Evolutionary conservation across 2,329 filamentous ascomycete genomes (phyloP).

Genomic region (Hymenoscyphus fructigenus): DNA sequence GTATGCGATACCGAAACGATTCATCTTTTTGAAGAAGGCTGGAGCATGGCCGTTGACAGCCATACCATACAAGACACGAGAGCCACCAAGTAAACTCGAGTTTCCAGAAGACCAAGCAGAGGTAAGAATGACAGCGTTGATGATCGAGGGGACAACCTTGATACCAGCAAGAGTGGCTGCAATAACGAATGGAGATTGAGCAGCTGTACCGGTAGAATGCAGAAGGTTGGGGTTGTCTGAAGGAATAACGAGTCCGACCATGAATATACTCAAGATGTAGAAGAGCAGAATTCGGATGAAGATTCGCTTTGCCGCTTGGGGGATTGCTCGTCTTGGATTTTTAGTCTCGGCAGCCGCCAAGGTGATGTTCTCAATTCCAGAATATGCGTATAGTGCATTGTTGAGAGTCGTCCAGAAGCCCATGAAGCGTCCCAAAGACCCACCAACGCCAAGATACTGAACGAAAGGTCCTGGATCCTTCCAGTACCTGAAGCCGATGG

Average conservation of each 20-base stretch:
- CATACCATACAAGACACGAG: conserved; percentile 59
- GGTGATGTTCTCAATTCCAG: conserved; percentile 52
- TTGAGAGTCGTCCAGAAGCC: conserved; percentile 44
- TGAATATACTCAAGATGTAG: conserved; percentile 35
- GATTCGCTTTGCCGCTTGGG: conserved; percentile 49
- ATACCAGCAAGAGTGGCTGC: conserved; percentile 69
- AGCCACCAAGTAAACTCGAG: conserved; percentile 57
- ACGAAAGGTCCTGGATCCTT: conserved; percentile 66
- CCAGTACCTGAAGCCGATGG: conserved; percentile 70
- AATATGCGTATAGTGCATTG: conserved; percentile 47
- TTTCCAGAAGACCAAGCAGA: conserved; percentile 71
- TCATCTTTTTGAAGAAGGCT: conserved; percentile 53
- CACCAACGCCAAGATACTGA: conserved; percentile 63
- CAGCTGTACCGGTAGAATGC: conserved; percentile 42
- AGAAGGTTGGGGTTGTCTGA: conserved; percentile 50
- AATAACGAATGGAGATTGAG: conserved; percentile 67
- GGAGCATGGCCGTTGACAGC: conserved; percentile 58
- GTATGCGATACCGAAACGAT: conserved; percentile 55
- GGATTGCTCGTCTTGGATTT: conserved; percentile 53
- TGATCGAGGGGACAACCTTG: conserved; percentile 65
- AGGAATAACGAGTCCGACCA: conserved; percentile 44
- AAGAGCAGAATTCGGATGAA: conserved; percentile 58
- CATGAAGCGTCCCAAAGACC: conserved; percentile 61
- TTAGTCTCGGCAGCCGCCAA: conserved; percentile 56
- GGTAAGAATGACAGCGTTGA: conserved; percentile 75